A percentile compares a stretch with the other conserved stretches of the same genome.
Conservation (phyloP, 2,329 filamentous ascomycete genomes). For the Xylariaceae sp. region DNA sequence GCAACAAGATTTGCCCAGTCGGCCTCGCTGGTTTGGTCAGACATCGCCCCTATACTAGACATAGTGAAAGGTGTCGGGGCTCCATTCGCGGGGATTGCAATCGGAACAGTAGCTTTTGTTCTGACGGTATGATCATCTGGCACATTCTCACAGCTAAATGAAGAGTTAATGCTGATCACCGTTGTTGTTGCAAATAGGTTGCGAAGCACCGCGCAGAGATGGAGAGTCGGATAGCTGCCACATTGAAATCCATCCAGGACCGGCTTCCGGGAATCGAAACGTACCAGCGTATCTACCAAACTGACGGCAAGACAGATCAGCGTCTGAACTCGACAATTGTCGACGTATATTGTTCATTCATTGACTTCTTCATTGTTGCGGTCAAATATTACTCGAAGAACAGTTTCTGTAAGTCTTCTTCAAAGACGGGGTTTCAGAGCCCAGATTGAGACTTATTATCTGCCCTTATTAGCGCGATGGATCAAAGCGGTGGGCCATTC, state of each 20-base stretch:
- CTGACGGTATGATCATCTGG: neutral
- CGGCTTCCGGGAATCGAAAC: conserved; percentile 4
- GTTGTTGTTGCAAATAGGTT: neutral
- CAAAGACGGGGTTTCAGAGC: too few species aligned
- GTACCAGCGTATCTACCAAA: conserved; percentile 1
- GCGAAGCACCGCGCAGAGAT: conserved; percentile 1
- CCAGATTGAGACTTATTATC: too few species aligned
- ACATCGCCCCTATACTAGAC: too few species aligned
- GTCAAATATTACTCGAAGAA: neutral
- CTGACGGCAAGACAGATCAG: neutral
- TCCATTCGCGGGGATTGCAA: too few species aligned
- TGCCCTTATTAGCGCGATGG: too few species aligned
- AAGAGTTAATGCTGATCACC: too few species aligned
- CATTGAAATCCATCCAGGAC: neutral
- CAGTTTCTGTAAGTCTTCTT: conserved; percentile 1
- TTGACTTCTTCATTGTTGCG: neutral
- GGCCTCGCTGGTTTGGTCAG: too few species aligned
- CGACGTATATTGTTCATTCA: neutral
- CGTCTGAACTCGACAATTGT: neutral
- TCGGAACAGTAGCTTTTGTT: too few species aligned
- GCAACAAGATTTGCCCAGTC: too few species aligned
- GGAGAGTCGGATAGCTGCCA: neutral
- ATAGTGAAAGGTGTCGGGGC: too few species aligned
- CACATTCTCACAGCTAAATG: too few species aligned
- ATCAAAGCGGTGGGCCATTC: neutral